These are phyloP conservation scores for Barnettozyma pratensis DNA, from an alignment of 805 yeast species.

Conservation along the genomic window DNA sequence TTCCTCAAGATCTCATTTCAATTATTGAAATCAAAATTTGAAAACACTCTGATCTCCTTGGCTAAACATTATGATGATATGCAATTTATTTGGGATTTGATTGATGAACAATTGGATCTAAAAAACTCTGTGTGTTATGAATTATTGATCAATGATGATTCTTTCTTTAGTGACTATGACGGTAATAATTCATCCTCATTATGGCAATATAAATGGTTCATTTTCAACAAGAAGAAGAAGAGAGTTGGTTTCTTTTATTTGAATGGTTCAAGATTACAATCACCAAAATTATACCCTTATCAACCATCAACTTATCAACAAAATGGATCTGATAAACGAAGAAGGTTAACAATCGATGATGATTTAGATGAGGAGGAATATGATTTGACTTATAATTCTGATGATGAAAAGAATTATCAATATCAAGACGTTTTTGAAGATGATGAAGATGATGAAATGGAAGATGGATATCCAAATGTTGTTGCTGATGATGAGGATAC, in stretches of 20 bases:
- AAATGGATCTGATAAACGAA: slow-evolving; percentile 14
- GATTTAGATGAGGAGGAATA: slow-evolving; percentile 39
- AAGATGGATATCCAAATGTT: slow-evolving; percentile 24
- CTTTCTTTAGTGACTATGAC: slow-evolving; percentile 30
- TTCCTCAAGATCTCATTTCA: slow-evolving; percentile 47
- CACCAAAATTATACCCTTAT: slow-evolving; percentile 32
- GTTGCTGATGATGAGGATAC: slow-evolving; percentile 7
- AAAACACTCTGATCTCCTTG: slow-evolving; percentile 67
- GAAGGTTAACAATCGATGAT: slow-evolving; percentile 31
- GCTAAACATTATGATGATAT: slow-evolving; percentile 48
- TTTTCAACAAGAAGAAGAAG: slow-evolving; percentile 85
- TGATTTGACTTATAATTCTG: slow-evolving; percentile 36
- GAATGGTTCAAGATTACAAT: slow-evolving; percentile 42
- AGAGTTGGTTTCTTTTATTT: slow-evolving; percentile 84
- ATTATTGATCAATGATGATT: slow-evolving; percentile 46
- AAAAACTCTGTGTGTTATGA: slow-evolving; percentile 56
- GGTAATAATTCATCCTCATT: slow-evolving; percentile 26
- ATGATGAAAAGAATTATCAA: slow-evolving; percentile 29
- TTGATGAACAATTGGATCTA: slow-evolving; percentile 73
- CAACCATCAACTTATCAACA: slow-evolving; percentile 3
- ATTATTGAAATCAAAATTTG: slow-evolving; percentile 60
- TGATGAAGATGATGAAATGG: slow-evolving; percentile 19
- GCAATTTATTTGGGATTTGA: slow-evolving; percentile 78
- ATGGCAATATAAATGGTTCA: slow-evolving; percentile 75
- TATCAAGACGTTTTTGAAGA: slow-evolving; percentile 18